These are phyloP conservation scores for Microdochium paspali DNA, from an alignment of 2,329 filamentous ascomycete genomes.

Conservation along the genomic window DNA sequence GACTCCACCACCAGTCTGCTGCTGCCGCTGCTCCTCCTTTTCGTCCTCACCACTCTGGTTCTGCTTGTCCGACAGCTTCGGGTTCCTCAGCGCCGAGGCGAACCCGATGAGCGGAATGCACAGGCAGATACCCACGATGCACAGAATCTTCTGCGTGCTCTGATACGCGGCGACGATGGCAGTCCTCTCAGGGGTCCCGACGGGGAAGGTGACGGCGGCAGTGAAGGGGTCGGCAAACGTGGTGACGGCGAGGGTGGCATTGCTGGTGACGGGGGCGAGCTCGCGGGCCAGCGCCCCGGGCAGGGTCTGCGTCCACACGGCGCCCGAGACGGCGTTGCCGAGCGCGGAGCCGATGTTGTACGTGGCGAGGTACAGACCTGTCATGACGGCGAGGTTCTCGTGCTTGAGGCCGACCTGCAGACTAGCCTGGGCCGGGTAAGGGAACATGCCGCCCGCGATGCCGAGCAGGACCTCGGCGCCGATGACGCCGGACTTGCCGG, in stretches of 20 bases:
- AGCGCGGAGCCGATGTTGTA: constrained; percentile 55
- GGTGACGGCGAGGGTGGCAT: constrained; percentile 24
- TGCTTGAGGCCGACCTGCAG: constrained; percentile 31
- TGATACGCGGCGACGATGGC: constrained; percentile 35
- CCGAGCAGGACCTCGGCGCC: constrained; percentile 54
- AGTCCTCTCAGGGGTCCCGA: constrained; percentile 31
- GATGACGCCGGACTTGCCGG: constrained; percentile 46
- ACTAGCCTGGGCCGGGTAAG: constrained; percentile 36
- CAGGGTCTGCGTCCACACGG: constrained; percentile 52
- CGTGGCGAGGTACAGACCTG: constrained; percentile 51
- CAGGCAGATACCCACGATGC: constrained; percentile 38
- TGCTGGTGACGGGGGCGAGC: constrained; percentile 13
- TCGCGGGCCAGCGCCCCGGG: constrained; percentile 30
- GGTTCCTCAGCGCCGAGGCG: neutral
- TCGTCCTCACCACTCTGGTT: neutral
- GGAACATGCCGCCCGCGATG: constrained; percentile 54
- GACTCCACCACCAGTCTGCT: too few species aligned
- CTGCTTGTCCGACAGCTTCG: neutral
- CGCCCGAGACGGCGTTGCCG: constrained; percentile 50
- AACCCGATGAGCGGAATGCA: constrained; percentile 8
- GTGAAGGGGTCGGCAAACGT: constrained; percentile 26
- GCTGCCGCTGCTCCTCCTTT: neutral
- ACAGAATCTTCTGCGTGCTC: constrained; percentile 34
- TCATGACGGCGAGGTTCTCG: constrained; percentile 53
- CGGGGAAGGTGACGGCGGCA: constrained; percentile 21